Conservation (phyloP, 768 basidiomycete species). For the Russula ochroleuca region DNA sequence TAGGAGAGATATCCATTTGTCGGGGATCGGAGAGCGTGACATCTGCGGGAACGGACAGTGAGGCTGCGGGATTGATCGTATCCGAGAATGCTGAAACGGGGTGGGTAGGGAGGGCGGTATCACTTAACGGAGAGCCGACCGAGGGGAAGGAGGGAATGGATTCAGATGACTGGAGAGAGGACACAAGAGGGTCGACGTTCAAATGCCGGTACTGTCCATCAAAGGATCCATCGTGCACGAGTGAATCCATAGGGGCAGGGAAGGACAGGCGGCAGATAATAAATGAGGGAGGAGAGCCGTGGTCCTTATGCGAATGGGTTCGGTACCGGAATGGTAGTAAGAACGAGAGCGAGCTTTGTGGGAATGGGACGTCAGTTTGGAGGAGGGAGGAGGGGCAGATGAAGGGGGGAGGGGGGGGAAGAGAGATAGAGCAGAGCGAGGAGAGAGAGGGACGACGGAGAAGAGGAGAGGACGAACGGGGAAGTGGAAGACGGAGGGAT, state of each 20-base stretch:
- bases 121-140: conserved; percentile 26
- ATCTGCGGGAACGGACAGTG: conserved; percentile 29
- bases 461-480: conserved; percentile 13
- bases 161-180: conserved; percentile 19
- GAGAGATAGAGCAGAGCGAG: not conserved
- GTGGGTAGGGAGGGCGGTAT: conserved; percentile 29
- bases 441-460: not conserved
- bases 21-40: conserved; percentile 29
- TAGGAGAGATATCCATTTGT: conserved; percentile 29
- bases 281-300: not conserved
- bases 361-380: conserved; percentile 21
- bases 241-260: conserved; percentile 19
- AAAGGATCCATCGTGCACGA: conserved; percentile 11
- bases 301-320: conserved; percentile 19
- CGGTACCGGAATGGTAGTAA: conserved; percentile 17
- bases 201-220: conserved; percentile 22
- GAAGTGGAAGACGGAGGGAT: conserved; percentile 20
- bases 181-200: conserved; percentile 5
- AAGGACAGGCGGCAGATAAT: not conserved
- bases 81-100: conserved; percentile 28
- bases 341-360: conserved; percentile 13
- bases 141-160: conserved; percentile 22
- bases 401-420: conserved; percentile 1
- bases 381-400: not conserved
- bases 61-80: conserved; percentile 28